These are phyloP conservation scores for Antrodiella citrinella DNA, from an alignment of 768 basidiomycete genomes.

Conservation along the genomic window DNA sequence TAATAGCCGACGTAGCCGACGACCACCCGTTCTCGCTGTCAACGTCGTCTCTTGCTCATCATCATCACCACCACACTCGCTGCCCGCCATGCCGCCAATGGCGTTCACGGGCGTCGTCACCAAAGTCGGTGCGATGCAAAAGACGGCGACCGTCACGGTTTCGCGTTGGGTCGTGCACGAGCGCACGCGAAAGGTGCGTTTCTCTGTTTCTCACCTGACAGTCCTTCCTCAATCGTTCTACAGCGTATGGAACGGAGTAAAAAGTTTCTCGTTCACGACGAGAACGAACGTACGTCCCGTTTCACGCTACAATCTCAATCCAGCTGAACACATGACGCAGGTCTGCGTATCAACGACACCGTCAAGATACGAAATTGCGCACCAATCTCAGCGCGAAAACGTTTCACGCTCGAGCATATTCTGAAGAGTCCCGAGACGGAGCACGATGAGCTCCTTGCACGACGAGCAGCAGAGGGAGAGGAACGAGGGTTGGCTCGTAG, in stretches of 20 bases:
- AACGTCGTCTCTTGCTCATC: too few relatives aligned
- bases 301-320: too few relatives aligned
- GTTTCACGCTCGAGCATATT: slow-evolving; percentile 63
- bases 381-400: slow-evolving; percentile 70
- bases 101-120: slow-evolving; percentile 67
- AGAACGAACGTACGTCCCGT: slow-evolving; percentile 54
- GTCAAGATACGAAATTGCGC: slow-evolving; percentile 79
- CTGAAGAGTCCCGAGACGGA: slow-evolving; percentile 62
- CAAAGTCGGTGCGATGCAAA: slow-evolving; percentile 76
- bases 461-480: slow-evolving; percentile 8
- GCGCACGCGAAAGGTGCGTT: slow-evolving; percentile 65
- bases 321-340: too few relatives aligned
- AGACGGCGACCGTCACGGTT: slow-evolving; percentile 79
- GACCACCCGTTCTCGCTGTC: too few relatives aligned
- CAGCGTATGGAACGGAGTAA: slow-evolving; percentile 70
- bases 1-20: too few relatives aligned
- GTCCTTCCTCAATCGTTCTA: neutral
- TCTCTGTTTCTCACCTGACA: neutral
- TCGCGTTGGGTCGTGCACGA: slow-evolving; percentile 66
- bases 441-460: slow-evolving; percentile 17
- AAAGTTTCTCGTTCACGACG: slow-evolving; percentile 75
- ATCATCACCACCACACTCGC: too few relatives aligned
- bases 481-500: too few relatives aligned
- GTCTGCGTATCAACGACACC: slow-evolving; percentile 56
- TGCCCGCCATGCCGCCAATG: slow-evolving; percentile 88